Evolutionary conservation across 106 monocot genomes (phyloP), one percentile per base, ranked within the genome.

Genomic region (Dioscorea alata): DNA sequence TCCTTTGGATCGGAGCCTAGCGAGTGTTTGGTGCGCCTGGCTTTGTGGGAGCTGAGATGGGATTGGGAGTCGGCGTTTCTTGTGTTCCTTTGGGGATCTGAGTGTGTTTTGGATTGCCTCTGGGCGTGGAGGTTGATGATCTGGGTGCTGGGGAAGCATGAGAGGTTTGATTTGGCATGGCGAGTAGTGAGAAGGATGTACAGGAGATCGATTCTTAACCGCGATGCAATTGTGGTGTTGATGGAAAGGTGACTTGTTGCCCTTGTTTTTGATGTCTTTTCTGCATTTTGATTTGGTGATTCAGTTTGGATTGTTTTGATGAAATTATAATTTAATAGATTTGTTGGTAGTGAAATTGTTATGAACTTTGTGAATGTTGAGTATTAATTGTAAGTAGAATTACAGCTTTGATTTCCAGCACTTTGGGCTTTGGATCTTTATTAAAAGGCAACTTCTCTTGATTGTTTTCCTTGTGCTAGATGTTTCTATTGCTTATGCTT

Each of bases 11-110:
- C 74, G 42, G 25, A 49, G 35, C 78, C 57, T 12, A 72, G 80
- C 10, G 68, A 33, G 64, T 72, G 54, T 23, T 66, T 90, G 73
- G 70, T 81, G 31, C 60, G 75, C 69, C 69, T 59, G 6, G 87
- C 85, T 0, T 71, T 94, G 5, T 88, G 94, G 94, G 79, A 79
- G 81, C 82, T 94, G 58, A 66, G 85, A 66, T 20, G 61, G 17
- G 90, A 94, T 31, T 83, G 84, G 84, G 90, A 94, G 22, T 70
- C 86, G 20, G 86, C 86, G 14, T 23, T 82, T 18, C 61, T 87
- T 25, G 90, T 75, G 15, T 83, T 94, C 54, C 74, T 58, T 57
- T 90, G 86, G 86, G 86, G 70, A 9, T 60, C 78, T 21, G 80
- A 75, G 15, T 74, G 74, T 25, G 62, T 76, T 18, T 51, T 12